These are phyloP conservation scores for Plasmodium blacklocki DNA, from an alignment of 169 alveolate species.

Conservation along the genomic window DNA sequence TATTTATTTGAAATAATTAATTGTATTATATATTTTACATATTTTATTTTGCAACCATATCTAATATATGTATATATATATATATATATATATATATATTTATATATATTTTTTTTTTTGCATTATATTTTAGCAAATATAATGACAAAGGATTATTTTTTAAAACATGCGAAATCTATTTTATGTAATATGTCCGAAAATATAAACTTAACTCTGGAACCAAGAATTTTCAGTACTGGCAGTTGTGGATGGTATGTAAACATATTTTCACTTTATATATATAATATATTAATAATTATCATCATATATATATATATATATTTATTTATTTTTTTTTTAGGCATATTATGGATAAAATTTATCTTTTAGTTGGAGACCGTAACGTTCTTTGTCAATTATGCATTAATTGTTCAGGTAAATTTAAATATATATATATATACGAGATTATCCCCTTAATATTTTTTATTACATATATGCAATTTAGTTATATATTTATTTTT, in stretches of 20 bases:
- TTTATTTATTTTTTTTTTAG: conserved; percentile 23
- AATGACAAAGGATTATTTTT: conserved; percentile 80
- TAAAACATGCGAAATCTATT: conserved; percentile 77
- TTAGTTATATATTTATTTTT: background rate
- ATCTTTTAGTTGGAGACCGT: conserved; percentile 79
- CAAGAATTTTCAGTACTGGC: conserved; percentile 82
- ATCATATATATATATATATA: background rate
- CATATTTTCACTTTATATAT: conserved; percentile 9
- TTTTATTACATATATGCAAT: too few relatives aligned
- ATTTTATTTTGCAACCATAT: background rate
- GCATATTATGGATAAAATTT: conserved; percentile 79
- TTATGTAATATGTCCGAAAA: conserved; percentile 44
- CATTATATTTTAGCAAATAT: conserved; percentile 77
- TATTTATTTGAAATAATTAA: background rate
- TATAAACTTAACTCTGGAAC: conserved; percentile 77
- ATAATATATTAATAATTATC: conserved; percentile 10
- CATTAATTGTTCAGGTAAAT: conserved; percentile 82
- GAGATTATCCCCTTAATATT: too few relatives aligned
- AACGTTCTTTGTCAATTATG: conserved; percentile 84
- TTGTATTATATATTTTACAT: background rate
- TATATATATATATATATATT: too few relatives aligned
- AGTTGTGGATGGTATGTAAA: conserved; percentile 85
- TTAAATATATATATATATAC: conserved; percentile 6
- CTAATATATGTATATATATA: conserved; percentile 2
- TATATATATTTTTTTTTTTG: conserved; percentile 28